Conservation (phyloP, 139 green algal genomes). For the Chlorella sp. region DNA sequence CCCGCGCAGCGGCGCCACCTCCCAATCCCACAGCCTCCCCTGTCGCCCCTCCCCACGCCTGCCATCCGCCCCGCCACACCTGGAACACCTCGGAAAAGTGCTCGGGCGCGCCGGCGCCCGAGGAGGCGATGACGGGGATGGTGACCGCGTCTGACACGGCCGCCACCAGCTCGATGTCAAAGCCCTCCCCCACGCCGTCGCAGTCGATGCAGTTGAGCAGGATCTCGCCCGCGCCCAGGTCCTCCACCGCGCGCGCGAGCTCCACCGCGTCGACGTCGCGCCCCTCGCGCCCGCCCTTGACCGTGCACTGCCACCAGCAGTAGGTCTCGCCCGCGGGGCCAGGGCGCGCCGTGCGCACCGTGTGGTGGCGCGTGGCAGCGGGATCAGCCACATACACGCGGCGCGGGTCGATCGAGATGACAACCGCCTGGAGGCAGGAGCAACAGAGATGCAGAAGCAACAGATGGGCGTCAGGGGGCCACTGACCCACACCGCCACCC, state of each 20-base stretch:
- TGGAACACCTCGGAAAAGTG: conserved; percentile 93
- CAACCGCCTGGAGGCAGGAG: conserved; percentile 81
- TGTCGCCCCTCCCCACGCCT: not conserved
- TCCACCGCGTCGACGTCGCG: conserved; percentile 91
- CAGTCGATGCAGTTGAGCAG: conserved; percentile 99
- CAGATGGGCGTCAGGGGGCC: too few species aligned
- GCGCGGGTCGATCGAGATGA: conserved; percentile 93
- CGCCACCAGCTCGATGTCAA: conserved; percentile 92
- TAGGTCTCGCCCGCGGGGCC: conserved; percentile 95
- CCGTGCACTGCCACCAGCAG: conserved; percentile 97
- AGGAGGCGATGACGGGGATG: conserved; percentile 97
- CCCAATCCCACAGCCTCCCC: too few species aligned
- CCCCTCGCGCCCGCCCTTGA: conserved; percentile 91
- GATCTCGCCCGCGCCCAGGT: conserved; percentile 96
- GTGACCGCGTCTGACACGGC: conserved; percentile 88
- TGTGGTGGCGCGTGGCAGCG: conserved; percentile 55
- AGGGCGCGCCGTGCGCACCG: conserved; percentile 46
- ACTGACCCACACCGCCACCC: too few species aligned
- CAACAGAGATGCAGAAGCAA: too few species aligned
- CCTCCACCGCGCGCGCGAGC: conserved; percentile 88
- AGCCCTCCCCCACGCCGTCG: conserved; percentile 86
- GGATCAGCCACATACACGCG: conserved; percentile 86
- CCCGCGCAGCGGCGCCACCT: too few species aligned
- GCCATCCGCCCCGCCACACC: not conserved
- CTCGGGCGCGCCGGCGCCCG: conserved; percentile 85